Conservation (phyloP, 352 stramenopile species). For the Globisporangium polare region DNA sequence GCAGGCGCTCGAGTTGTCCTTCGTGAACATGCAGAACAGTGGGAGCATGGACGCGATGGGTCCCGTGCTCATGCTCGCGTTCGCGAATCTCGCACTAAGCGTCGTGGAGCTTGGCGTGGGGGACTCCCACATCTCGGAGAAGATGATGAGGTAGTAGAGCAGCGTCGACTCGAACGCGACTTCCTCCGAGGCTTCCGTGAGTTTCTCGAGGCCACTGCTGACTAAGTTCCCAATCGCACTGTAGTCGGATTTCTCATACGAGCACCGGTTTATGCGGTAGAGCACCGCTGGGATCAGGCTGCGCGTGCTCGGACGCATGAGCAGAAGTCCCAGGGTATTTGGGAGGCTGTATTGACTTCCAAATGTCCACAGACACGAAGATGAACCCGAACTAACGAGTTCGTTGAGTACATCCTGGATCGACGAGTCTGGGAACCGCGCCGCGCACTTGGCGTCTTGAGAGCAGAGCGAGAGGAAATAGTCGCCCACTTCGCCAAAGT, state of each 20-base stretch:
- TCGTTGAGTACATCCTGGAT: background rate
- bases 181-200: constrained; percentile 1
- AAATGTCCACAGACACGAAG: background rate
- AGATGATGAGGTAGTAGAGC: constrained; percentile 46
- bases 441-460: constrained; percentile 15
- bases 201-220: background rate
- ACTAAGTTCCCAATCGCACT: too few species aligned
- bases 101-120: constrained; percentile 17
- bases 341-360: background rate
- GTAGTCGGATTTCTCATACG: too few species aligned
- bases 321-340: background rate
- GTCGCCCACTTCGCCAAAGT: constrained; percentile 35
- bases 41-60: constrained; percentile 21
- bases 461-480: constrained; percentile 24
- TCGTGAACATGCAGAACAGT: constrained; percentile 52
- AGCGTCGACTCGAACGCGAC: constrained; percentile 27
- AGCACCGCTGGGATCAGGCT: background rate
- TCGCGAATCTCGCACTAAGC: constrained; percentile 25
- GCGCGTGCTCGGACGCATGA: background rate
- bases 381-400: background rate
- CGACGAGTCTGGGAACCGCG: constrained; percentile 13
- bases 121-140: constrained; percentile 52
- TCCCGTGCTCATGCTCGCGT: constrained; percentile 20
- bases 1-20: constrained; percentile 34
- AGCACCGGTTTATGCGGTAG: background rate